Percentiles rank a stretch among this genome's conserved stretches.
phyloP scores from a whole-genome alignment of 371 early-diverging fungal species.

The Rhizopus delemar region DNA sequence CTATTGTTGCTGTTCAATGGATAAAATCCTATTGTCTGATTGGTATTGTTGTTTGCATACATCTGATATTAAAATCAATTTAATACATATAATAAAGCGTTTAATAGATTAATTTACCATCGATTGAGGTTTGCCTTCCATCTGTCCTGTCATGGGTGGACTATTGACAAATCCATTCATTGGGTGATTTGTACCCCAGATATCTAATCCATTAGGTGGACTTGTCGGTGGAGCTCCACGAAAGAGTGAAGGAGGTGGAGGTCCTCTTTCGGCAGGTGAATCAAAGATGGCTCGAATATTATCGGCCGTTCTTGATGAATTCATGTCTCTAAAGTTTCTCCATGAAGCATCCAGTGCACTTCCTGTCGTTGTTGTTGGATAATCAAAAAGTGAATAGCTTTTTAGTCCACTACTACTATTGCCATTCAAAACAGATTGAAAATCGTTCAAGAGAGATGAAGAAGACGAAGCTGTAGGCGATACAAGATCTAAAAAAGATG shows the following conservation, averaged over 20 bases:
- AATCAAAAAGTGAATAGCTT: constrained; percentile 29
- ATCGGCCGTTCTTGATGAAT: constrained; percentile 36
- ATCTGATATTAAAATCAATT: neutral
- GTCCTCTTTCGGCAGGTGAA: constrained; percentile 20
- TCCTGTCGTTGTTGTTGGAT: constrained; percentile 17
- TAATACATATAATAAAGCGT: no score
- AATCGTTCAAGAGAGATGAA: constrained; percentile 18
- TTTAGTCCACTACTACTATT: constrained; percentile 8
- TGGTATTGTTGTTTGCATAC: constrained; percentile 10
- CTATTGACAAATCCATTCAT: constrained; percentile 26
- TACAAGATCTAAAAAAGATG: constrained; percentile 8
- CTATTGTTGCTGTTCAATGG: constrained; percentile 16
- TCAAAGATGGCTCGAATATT: constrained; percentile 51
- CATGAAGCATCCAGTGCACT: constrained; percentile 39
- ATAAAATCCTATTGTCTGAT: constrained; percentile 28
- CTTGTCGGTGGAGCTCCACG: constrained; percentile 19
- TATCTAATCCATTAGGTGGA: constrained; percentile 19
- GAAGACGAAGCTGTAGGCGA: constrained; percentile 27
- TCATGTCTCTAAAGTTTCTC: constrained; percentile 46
- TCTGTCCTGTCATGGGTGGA: constrained; percentile 22
- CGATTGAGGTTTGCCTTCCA: constrained; percentile 24
- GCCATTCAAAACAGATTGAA: constrained; percentile 9
- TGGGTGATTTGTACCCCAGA: constrained; percentile 25
- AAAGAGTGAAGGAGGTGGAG: constrained; percentile 21
- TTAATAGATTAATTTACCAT: constrained; percentile 12